Percentiles rank a stretch among this genome's conserved stretches.
Evolutionary conservation across 140 eudicot genomes (phyloP).

Genomic region (Oenanthe javanica): DNA sequence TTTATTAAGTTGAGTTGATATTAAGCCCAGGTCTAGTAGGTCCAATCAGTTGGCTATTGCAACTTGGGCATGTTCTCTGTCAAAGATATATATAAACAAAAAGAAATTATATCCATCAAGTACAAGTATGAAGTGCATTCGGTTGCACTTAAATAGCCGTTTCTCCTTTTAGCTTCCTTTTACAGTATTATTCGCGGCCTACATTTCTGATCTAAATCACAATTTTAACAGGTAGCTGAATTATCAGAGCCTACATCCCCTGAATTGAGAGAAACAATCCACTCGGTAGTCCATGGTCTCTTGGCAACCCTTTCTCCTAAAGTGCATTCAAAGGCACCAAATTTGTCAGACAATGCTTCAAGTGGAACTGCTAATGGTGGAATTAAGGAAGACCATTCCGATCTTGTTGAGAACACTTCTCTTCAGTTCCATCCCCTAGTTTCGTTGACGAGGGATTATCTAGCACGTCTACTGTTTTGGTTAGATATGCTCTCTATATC

Average conservation of each 20-base stretch:
- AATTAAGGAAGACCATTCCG: conserved; percentile 45
- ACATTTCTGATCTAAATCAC: neutral
- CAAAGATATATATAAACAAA: neutral
- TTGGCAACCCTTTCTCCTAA: conserved; percentile 94
- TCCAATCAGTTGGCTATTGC: neutral
- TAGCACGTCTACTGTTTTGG: conserved; percentile 96
- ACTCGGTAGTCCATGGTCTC: conserved; percentile 91
- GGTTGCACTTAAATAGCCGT: neutral
- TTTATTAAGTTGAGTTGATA: neutral
- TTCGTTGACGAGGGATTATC: conserved; percentile 78
- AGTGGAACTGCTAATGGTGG: conserved; percentile 39
- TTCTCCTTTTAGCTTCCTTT: neutral
- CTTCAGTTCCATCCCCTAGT: conserved; percentile 81
- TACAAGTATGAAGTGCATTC: neutral
- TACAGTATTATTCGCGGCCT: neutral
- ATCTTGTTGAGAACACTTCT: conserved; percentile 76
- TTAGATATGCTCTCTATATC: conserved; percentile 20
- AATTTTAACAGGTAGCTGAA: conserved; percentile 75
- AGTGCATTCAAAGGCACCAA: conserved; percentile 76
- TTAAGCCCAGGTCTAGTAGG: neutral
- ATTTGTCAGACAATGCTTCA: conserved; percentile 43
- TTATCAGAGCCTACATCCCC: conserved; percentile 87
- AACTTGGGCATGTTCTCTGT: neutral
- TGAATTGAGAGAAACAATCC: conserved; percentile 67
- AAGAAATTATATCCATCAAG: neutral